Conservation (phyloP, 208 protist species). For the Wallacemonas sp. region DNA sequence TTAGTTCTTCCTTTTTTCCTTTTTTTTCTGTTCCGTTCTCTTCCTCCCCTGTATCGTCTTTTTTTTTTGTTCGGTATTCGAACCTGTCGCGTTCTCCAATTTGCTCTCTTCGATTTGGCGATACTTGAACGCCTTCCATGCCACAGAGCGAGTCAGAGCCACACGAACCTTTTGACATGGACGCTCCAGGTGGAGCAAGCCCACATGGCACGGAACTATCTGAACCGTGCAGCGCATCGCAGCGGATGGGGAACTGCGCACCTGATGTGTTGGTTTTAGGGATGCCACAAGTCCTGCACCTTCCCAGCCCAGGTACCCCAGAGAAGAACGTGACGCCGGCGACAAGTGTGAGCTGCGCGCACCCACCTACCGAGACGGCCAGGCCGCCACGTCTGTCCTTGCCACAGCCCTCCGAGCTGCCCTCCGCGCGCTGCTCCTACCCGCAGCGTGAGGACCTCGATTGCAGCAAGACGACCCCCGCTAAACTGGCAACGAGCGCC, state of each 20-base stretch:
- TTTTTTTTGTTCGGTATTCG: too few relatives aligned
- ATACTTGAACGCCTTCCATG: neutral
- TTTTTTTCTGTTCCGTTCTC: constrained; percentile 19
- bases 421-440: too few relatives aligned
- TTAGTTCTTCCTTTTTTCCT: neutral
- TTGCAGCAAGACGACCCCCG: too few relatives aligned
- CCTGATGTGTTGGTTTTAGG: too few relatives aligned
- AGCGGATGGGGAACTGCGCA: too few relatives aligned
- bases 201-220: too few relatives aligned
- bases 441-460: too few relatives aligned
- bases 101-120: neutral
- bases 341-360: neutral
- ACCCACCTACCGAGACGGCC: neutral
- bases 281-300: neutral
- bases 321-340: neutral
- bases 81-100: neutral
- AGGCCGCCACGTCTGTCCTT: neutral
- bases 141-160: too few relatives aligned
- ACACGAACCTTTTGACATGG: too few relatives aligned
- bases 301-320: neutral
- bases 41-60: neutral
- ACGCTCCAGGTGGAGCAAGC: too few relatives aligned
- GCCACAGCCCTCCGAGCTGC: neutral
- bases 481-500: too few relatives aligned
- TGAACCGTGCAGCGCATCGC: too few relatives aligned